A percentile compares a stretch with the other conserved stretches of the same genome.
phyloP scores from a whole-genome alignment of 1,139 yeast species.

The Lodderomyces elongisporus region DNA sequence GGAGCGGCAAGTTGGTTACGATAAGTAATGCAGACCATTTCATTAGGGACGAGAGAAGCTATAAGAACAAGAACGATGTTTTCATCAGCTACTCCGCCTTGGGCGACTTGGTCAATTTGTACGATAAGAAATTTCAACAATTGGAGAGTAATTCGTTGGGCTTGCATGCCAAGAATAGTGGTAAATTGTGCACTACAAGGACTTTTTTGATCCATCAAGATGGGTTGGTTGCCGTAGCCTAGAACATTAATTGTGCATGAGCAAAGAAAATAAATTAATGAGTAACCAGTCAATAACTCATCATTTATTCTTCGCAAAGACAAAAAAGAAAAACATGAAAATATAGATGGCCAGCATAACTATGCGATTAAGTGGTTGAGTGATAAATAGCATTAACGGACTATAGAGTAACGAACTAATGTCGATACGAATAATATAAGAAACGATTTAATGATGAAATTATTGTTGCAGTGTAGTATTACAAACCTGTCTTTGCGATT shows the following conservation, averaged over 20 bases:
- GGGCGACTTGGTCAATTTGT: constrained; percentile 13
- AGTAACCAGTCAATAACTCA: too few relatives aligned
- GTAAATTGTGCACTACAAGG: constrained; percentile 5
- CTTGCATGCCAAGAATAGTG: neutral
- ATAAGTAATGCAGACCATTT: constrained; percentile 27
- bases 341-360: too few relatives aligned
- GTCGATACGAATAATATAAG: too few relatives aligned
- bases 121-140: constrained; percentile 11
- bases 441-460: too few relatives aligned
- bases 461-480: too few relatives aligned
- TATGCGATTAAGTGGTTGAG: too few relatives aligned
- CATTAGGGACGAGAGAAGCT: constrained; percentile 12
- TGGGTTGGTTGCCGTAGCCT: constrained; percentile 28
- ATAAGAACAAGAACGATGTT: constrained; percentile 10
- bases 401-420: too few relatives aligned
- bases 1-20: constrained; percentile 32
- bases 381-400: too few relatives aligned
- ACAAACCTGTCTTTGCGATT: too few relatives aligned
- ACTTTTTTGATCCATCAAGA: constrained; percentile 27
- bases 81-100: constrained; percentile 11
- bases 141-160: neutral
- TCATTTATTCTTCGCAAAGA: too few relatives aligned
- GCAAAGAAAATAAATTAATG: neutral
- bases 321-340: too few relatives aligned
- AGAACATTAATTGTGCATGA: neutral